Conservation (phyloP, 2,329 filamentous ascomycete species). For the Ploettnerulaceae sp. region DNA sequence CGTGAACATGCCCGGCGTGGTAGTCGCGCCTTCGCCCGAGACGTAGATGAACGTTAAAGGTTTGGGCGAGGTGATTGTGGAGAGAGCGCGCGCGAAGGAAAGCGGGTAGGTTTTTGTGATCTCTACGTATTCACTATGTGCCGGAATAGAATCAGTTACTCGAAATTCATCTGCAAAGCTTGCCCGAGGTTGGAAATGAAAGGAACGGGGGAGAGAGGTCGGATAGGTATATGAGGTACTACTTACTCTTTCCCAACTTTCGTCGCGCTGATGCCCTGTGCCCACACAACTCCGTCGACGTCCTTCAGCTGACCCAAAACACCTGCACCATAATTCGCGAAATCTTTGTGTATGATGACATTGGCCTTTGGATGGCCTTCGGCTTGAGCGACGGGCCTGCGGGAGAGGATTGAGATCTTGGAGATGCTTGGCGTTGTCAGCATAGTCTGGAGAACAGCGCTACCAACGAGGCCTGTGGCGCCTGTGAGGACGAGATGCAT, state of each 20-base stretch:
- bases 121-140: slow-evolving; percentile 56
- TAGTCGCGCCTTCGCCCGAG: slow-evolving; percentile 53
- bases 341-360: slow-evolving; percentile 66
- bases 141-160: no score
- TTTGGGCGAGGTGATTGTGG: slow-evolving; percentile 38
- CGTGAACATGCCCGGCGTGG: slow-evolving; percentile 50
- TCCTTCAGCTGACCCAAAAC: slow-evolving; percentile 57
- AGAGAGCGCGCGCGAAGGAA: slow-evolving; percentile 57
- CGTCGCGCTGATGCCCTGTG: slow-evolving; percentile 59
- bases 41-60: slow-evolving; percentile 69
- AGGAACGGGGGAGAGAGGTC: neutral
- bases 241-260: slow-evolving; percentile 54
- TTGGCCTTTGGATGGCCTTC: slow-evolving; percentile 56
- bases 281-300: slow-evolving; percentile 69
- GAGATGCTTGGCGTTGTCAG: slow-evolving; percentile 48
- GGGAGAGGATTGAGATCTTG: slow-evolving; percentile 63
- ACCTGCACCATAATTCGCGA: slow-evolving; percentile 51
- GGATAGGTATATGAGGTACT: no score
- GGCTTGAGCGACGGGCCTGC: slow-evolving; percentile 59
- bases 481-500: slow-evolving; percentile 66
- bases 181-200: neutral
- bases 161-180: neutral
- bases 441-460: slow-evolving; percentile 56
- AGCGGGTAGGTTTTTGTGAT: slow-evolving; percentile 66
- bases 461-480: slow-evolving; percentile 63